Conservation (phyloP, 2,329 filamentous ascomycete species). For the Xylaria sp. region DNA sequence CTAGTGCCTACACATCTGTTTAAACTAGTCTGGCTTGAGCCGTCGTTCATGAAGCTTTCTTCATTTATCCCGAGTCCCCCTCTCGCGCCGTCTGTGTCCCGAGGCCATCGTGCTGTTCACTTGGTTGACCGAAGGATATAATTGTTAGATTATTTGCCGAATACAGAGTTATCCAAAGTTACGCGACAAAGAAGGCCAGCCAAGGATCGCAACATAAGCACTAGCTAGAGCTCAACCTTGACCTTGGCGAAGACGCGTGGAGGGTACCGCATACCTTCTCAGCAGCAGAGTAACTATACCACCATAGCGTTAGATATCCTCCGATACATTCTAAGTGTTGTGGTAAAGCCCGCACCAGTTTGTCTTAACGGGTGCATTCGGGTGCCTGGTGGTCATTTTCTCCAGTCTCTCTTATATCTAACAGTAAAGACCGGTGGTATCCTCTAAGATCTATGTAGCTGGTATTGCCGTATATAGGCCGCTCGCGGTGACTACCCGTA, state of each 20-base stretch:
- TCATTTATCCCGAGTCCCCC: slow-evolving; percentile 54
- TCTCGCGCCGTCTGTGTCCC: too few species aligned
- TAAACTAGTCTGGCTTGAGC: slow-evolving; percentile 43
- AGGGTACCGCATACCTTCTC: too few species aligned
- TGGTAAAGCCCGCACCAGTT: background rate
- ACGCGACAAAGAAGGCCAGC: too few species aligned
- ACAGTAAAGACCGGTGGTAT: background rate
- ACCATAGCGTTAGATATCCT: background rate
- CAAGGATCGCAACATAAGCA: too few species aligned
- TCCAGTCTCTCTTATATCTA: background rate
- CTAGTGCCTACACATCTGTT: slow-evolving; percentile 58
- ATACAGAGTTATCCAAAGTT: too few species aligned
- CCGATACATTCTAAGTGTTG: background rate
- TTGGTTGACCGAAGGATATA: too few species aligned
- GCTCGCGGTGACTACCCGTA: background rate
- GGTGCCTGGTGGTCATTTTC: background rate
- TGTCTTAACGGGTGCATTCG: background rate
- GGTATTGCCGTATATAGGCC: background rate
- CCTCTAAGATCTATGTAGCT: background rate
- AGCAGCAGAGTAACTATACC: too few species aligned
- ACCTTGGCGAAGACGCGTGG: too few species aligned
- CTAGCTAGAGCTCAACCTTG: too few species aligned
- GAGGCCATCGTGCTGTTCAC: too few species aligned
- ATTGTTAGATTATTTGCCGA: too few species aligned
- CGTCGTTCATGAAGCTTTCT: slow-evolving; percentile 49